These are phyloP conservation scores for Chionographis japonica DNA, from an alignment of 106 monocot species.

Conservation along the genomic window DNA sequence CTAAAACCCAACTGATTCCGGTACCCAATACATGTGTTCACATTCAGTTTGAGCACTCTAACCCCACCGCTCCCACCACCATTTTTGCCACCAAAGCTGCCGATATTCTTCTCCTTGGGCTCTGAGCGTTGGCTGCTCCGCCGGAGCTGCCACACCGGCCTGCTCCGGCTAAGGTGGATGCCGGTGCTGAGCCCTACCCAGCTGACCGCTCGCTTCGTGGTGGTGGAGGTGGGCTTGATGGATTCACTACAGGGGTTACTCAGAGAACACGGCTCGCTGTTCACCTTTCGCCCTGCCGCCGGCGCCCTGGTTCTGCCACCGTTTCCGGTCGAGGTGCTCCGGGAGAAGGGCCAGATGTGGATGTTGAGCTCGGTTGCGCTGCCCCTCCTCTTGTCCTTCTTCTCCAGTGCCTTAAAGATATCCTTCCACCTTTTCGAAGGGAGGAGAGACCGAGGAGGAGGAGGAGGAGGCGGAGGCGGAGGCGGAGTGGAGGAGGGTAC, in stretches of 20 bases:
- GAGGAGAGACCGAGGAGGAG: neutral
- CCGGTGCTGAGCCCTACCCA: constrained; percentile 12
- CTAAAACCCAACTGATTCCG: constrained; percentile 4
- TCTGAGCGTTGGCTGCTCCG: neutral
- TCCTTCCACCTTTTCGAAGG: constrained; percentile 30
- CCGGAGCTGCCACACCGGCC: constrained; percentile 39
- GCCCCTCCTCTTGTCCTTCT: constrained; percentile 11
- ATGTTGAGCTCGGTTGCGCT: constrained; percentile 41
- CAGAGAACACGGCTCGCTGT: constrained; percentile 48
- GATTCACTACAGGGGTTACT: constrained; percentile 50
- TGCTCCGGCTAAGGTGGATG: constrained; percentile 33
- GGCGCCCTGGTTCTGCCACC: neutral
- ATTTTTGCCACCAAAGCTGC: neutral
- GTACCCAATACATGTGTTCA: constrained; percentile 23
- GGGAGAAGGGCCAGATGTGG: constrained; percentile 59
- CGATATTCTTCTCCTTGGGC: neutral
- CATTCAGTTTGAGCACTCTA: constrained; percentile 6
- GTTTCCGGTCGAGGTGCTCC: constrained; percentile 58
- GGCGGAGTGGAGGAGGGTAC: neutral
- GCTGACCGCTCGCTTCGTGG: constrained; percentile 10
- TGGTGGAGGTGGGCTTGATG: neutral
- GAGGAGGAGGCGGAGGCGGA: neutral
- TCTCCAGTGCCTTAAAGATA: constrained; percentile 18
- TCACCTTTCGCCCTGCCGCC: constrained; percentile 20
- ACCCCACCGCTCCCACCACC: neutral